phyloP scores from a whole-genome alignment of 495 filamentous ascomycete genomes.

The Penicillium maclennaniae region DNA sequence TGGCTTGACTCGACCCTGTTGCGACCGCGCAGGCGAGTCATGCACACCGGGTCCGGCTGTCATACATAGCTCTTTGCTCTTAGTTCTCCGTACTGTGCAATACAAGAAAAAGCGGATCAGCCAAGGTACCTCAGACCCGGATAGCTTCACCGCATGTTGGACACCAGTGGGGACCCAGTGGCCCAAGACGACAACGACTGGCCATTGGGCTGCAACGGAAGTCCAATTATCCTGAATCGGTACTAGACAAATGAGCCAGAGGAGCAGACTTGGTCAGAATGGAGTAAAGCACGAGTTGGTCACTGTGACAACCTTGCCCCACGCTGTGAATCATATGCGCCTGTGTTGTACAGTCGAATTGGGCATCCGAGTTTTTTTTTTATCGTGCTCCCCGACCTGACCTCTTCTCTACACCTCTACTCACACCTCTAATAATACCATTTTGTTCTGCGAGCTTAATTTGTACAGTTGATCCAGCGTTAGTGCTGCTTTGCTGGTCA shows the following conservation, averaged over 20 bases:
- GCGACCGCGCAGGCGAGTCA: not conserved
- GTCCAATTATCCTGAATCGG: constrained; percentile 2
- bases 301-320: constrained; percentile 26
- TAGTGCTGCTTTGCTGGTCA: constrained; percentile 25
- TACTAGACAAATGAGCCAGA: constrained; percentile 7
- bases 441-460: constrained; percentile 19
- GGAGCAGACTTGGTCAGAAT: not conserved
- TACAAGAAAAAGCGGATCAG: not conserved
- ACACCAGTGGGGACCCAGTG: constrained; percentile 9
- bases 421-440: constrained; percentile 1
- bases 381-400: constrained; percentile 5
- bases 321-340: constrained; percentile 6
- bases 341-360: constrained; percentile 10
- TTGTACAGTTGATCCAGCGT: constrained; percentile 23
- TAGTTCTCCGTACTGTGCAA: not conserved
- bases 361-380: constrained; percentile 18
- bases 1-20: not conserved
- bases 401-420: constrained; percentile 1
- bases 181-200: constrained; percentile 2
- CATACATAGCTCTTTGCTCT: not conserved
- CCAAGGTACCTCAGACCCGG: constrained; percentile 5
- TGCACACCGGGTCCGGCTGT: not conserved
- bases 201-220: constrained; percentile 7
- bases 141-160: constrained; percentile 27
- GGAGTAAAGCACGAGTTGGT: constrained; percentile 20